Percentiles rank a stretch among this genome's conserved stretches.
phyloP scores from a whole-genome alignment of 1,284 basidiomycete species.

The Malassezia dermatis region DNA sequence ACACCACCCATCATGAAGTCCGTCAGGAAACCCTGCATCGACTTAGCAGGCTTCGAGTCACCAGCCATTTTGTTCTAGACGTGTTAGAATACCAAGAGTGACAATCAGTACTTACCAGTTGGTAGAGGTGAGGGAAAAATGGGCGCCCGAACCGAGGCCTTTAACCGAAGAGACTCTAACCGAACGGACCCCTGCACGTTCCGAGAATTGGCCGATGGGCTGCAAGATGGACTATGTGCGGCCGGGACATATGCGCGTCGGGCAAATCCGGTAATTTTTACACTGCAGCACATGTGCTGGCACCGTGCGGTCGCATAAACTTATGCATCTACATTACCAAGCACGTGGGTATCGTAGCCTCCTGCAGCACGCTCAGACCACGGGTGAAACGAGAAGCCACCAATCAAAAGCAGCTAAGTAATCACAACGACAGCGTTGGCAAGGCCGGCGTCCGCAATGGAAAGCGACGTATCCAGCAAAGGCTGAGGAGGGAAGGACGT shows the following conservation, averaged over 20 bases:
- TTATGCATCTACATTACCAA: background rate
- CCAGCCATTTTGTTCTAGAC: slow-evolving; percentile 8
- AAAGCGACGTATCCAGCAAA: slow-evolving; percentile 33
- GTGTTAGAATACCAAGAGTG: background rate
- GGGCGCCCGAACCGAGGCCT: background rate
- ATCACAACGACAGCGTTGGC: slow-evolving; percentile 43
- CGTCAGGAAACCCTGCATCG: slow-evolving; percentile 37
- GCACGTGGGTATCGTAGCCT: slow-evolving; percentile 1
- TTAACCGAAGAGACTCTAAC: background rate
- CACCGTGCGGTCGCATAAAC: background rate
- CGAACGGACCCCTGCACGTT: background rate
- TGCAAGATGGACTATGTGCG: background rate
- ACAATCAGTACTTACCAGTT: background rate
- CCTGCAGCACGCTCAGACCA: background rate
- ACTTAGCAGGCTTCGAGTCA: slow-evolving; percentile 18
- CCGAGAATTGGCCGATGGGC: background rate
- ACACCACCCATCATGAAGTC: slow-evolving; percentile 48
- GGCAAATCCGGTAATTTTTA: background rate
- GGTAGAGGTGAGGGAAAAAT: slow-evolving; percentile 4
- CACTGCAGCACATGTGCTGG: background rate
- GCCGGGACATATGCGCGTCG: background rate
- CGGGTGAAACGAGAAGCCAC: background rate
- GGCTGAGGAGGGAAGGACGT: slow-evolving; percentile 44
- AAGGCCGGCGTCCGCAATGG: slow-evolving; percentile 37
- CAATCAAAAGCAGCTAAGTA: slow-evolving; percentile 1